These are phyloP conservation scores for Metschnikowia arizonensis DNA, from an alignment of 805 yeast genomes.

Conservation along the genomic window DNA sequence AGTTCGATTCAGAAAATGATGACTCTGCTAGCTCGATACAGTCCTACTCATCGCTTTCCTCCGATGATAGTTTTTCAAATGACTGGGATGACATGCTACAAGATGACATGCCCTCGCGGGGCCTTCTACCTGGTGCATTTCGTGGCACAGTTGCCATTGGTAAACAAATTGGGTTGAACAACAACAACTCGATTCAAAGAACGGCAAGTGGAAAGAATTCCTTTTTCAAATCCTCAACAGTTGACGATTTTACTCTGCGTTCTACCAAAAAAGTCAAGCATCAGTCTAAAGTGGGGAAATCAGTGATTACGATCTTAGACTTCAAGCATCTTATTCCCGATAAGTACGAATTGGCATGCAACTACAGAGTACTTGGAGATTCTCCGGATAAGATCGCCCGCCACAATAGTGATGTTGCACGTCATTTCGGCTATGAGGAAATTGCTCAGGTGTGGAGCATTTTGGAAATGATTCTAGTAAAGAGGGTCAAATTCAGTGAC, in stretches of 20 bases:
- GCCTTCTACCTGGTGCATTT: slow-evolving; percentile 50
- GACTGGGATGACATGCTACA: slow-evolving; percentile 66
- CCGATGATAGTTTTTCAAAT: slow-evolving; percentile 59
- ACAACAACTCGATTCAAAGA: slow-evolving; percentile 25
- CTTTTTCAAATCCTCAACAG: slow-evolving; percentile 34
- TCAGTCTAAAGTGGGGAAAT: slow-evolving; percentile 31
- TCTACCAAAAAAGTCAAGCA: slow-evolving; percentile 20
- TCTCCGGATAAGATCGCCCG: slow-evolving; percentile 60
- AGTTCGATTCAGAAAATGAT: slow-evolving; percentile 9
- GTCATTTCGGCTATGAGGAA: slow-evolving; percentile 53
- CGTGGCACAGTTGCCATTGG: slow-evolving; percentile 40
- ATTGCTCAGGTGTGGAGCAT: slow-evolving; percentile 75
- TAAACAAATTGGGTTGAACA: slow-evolving; percentile 23
- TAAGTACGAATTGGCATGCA: slow-evolving; percentile 63
- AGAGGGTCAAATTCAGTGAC: slow-evolving; percentile 24
- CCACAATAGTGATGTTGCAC: slow-evolving; percentile 70
- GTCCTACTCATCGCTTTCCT: slow-evolving; percentile 22
- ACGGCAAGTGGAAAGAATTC: slow-evolving; percentile 41
- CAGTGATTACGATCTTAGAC: slow-evolving; percentile 61
- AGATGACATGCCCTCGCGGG: slow-evolving; percentile 49
- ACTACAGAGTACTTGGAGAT: slow-evolving; percentile 60
- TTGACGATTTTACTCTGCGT: slow-evolving; percentile 31
- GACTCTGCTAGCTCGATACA: slow-evolving; percentile 14
- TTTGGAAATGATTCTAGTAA: slow-evolving; percentile 42
- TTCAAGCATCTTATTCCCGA: slow-evolving; percentile 71